Conservation (phyloP, 495 filamentous ascomycete genomes). For the Penicillium riverlandense region DNA sequence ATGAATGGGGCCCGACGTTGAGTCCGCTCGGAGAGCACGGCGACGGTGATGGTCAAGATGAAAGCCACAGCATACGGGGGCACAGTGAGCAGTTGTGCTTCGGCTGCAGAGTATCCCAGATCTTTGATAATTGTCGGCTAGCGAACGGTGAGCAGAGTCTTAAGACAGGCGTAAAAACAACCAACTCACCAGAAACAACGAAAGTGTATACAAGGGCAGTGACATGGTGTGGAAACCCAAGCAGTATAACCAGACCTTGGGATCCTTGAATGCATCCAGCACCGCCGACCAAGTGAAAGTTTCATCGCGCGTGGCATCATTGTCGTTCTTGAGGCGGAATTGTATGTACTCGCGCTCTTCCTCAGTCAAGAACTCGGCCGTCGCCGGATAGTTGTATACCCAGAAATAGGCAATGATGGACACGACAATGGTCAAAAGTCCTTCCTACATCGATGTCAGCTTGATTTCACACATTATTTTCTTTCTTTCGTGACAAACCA, state of each 20-base stretch:
- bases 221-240: constrained; percentile 68
- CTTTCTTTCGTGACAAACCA: constrained; percentile 36
- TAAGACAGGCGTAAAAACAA: neutral
- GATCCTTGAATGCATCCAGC: constrained; percentile 54
- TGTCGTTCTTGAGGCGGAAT: constrained; percentile 52
- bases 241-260: constrained; percentile 70
- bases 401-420: constrained; percentile 58
- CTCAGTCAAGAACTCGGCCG: constrained; percentile 58
- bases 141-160: neutral
- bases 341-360: constrained; percentile 56
- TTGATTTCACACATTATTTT: neutral
- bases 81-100: constrained; percentile 64
- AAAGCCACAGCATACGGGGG: constrained; percentile 64
- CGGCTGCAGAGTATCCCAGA: constrained; percentile 59
- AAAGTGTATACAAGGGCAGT: constrained; percentile 69
- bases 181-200: constrained; percentile 58
- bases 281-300: constrained; percentile 61
- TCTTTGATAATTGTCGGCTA: constrained; percentile 65
- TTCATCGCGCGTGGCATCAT: constrained; percentile 55
- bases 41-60: constrained; percentile 47
- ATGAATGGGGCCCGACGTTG: constrained; percentile 56
- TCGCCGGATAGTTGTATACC: constrained; percentile 66
- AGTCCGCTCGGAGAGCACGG: constrained; percentile 51
- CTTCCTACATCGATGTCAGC: constrained; percentile 43
- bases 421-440: constrained; percentile 58